Evolutionary conservation across 805 yeast genomes (phyloP), one percentile per base, ranked within the genome.

Genomic region (Metschnikowia koreensis): DNA sequence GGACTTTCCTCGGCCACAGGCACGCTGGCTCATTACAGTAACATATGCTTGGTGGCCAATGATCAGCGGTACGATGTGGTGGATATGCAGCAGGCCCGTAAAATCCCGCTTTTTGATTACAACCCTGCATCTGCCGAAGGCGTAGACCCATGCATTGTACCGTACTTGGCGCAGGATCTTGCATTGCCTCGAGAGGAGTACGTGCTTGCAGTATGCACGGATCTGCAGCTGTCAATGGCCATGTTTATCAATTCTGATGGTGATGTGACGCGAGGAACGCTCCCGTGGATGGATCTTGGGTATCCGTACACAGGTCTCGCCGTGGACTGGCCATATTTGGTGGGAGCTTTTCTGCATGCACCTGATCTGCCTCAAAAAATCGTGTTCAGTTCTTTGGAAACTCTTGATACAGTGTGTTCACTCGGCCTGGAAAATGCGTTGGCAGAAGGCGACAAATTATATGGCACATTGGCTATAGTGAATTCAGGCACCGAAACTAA

Each of bases 201-300:
- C 41, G 48, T 74, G 45, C 64, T 74, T 34, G 62, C 74, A 1
- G 66, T 73, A 16, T 60, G 64, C 47, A 63, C 76, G 1, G 77
- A 69, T 38, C 57, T 60, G 6, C 38, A 54, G 7, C 66, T 70
- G 1, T 66, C 77, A 1, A 67, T 74, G 56, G 74, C 74, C 8
- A 73, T 74, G 78, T 71, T 75, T 51, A 65, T 71, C 27, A 66
- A 73, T 49, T 58, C 68, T 0, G 43, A 54, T 13, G 79, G 78
- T 1, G 76, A 74, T 48, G 76, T 69, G 2, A 71, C 75, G 1
- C 56, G 77, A 51, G 77, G 78, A 3, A 75, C 77, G 2, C 53
- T 75, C 16, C 59, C 72, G 9, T 73, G 78, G 76, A 51, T 64
- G 0, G 67, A 61, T 13, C 46, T 54, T 5, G 76, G 77, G 3